Evolutionary conservation across 1,139 yeast species (phyloP).

Genomic region (Pichia norvegensis): DNA sequence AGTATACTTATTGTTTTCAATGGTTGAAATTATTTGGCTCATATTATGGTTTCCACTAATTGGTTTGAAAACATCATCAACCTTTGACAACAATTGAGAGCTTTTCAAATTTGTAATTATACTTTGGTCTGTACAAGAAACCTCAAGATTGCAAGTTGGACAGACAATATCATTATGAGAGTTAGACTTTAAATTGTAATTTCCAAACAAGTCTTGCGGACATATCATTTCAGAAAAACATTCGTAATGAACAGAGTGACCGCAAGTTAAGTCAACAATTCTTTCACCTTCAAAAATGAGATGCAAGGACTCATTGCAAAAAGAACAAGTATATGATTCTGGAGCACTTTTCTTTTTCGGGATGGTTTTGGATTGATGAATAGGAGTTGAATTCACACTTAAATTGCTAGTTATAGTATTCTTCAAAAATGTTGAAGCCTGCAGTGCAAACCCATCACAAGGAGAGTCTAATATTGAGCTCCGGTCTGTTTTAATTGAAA

Average conservation of each 20-base stretch:
- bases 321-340: constrained; percentile 10
- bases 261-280: constrained; percentile 16
- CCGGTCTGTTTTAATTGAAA: constrained; percentile 2
- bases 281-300: constrained; percentile 17
- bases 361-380: not conserved
- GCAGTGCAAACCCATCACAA: not conserved
- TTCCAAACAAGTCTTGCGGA: not conserved
- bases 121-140: constrained; percentile 4
- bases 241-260: constrained; percentile 16
- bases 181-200: not conserved
- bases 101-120: not conserved
- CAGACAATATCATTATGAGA: constrained; percentile 11
- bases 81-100: not conserved
- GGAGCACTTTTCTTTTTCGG: not conserved
- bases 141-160: constrained; percentile 10
- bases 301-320: constrained; percentile 16
- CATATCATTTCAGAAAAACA: constrained; percentile 12
- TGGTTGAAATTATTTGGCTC: not conserved
- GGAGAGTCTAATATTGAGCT: constrained; percentile 4
- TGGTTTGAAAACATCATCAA: not conserved
- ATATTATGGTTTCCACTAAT: no score
- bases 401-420: not conserved
- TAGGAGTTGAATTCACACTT: not conserved
- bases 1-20: no score
- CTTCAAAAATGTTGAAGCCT: not conserved